phyloP scores from a whole-genome alignment of 306 rosid genomes.

The Chamaecrista fasciculata region DNA sequence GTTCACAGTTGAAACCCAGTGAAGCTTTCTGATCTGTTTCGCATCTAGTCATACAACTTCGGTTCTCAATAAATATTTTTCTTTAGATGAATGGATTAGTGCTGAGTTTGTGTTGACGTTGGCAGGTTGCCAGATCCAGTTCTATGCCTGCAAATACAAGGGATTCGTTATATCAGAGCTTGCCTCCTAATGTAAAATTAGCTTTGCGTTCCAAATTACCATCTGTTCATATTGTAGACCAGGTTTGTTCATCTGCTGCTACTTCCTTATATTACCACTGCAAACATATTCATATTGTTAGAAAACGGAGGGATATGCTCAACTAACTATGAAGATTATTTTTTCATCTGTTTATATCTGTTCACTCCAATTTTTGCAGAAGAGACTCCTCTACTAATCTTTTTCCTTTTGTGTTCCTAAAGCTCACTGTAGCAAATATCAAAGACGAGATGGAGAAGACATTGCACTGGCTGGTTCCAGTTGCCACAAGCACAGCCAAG shows the following conservation, averaged over 20 bases:
- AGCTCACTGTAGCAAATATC: conserved; percentile 63
- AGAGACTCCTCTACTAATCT: conserved; percentile 3
- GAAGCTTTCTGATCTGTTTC: conserved; percentile 4
- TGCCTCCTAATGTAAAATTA: conserved; percentile 72
- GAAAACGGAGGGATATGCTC: not conserved
- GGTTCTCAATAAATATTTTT: not conserved
- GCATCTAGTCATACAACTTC: not conserved
- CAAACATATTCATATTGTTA: not conserved
- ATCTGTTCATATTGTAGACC: conserved; percentile 46
- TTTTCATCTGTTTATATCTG: conserved; percentile 12
- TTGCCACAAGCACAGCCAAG: conserved; percentile 88
- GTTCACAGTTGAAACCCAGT: conserved; percentile 10
- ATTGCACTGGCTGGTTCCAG: conserved; percentile 76
- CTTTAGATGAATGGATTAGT: conserved; percentile 18
- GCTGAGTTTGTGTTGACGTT: conserved; percentile 29
- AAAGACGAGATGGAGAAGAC: conserved; percentile 91
- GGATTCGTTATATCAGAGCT: conserved; percentile 73
- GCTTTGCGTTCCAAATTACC: conserved; percentile 73
- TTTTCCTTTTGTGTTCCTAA: conserved; percentile 29
- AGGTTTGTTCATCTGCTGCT: conserved; percentile 47
- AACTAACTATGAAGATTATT: not conserved
- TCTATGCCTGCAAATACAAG: conserved; percentile 73
- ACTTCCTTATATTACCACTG: conserved; percentile 16
- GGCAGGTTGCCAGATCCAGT: conserved; percentile 75
- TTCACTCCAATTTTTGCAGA: conserved; percentile 9